Percentiles rank a stretch among this genome's conserved stretches.
Evolutionary conservation across 441 rosid genomes (phyloP).

Genomic region (Adansonia gregorii): DNA sequence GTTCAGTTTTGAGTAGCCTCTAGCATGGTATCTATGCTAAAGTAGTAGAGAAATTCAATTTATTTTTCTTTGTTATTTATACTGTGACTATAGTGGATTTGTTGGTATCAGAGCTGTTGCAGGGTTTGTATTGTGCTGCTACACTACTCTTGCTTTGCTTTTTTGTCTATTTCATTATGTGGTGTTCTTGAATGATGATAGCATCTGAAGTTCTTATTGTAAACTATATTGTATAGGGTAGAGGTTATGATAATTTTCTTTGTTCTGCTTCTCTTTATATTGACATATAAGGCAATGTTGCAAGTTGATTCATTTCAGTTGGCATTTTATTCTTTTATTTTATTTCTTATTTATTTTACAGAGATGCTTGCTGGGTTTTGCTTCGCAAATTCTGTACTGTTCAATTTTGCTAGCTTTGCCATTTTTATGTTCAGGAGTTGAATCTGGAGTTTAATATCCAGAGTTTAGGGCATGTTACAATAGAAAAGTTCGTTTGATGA

Average conservation of each 20-base stretch:
- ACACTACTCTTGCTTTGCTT: no score
- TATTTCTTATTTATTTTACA: conserved; percentile 4
- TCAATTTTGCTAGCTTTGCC: neutral
- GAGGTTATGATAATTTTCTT: neutral
- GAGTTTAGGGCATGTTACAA: conserved; percentile 8
- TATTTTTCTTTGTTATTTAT: no score
- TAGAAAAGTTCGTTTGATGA: conserved; percentile 14
- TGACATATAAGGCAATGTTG: neutral
- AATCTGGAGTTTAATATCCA: neutral
- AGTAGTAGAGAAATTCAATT: neutral
- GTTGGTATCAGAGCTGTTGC: no score
- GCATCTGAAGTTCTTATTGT: neutral
- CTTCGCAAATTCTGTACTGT: conserved; percentile 9
- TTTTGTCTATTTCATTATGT: no score
- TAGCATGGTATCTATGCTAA: neutral
- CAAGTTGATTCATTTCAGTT: neutral
- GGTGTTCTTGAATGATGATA: neutral
- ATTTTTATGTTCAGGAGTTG: neutral
- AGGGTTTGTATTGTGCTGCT: no score
- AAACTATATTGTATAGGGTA: conserved; percentile 35
- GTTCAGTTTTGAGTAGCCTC: neutral
- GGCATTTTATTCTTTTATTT: neutral
- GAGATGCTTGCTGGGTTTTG: neutral
- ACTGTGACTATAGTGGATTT: no score
- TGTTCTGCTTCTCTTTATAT: neutral